These are phyloP conservation scores for Carex pumila DNA, from an alignment of 176 grass and related monocot genomes.

Conservation along the genomic window DNA sequence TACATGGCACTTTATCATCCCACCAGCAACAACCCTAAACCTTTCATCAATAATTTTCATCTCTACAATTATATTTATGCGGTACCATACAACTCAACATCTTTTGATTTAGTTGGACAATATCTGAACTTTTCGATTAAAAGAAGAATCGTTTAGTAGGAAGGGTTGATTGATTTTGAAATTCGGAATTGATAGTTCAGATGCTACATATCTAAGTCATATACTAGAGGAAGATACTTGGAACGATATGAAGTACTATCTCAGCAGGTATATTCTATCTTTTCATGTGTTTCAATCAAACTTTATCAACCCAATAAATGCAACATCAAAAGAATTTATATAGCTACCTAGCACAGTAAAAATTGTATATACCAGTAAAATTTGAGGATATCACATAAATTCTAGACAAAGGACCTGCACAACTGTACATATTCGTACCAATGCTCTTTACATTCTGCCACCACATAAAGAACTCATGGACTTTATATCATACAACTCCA, in stretches of 20 bases:
- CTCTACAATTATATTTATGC: background rate
- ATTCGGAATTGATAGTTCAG: background rate
- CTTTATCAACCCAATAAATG: slow-evolving; percentile 24
- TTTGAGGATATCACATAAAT: slow-evolving; percentile 42
- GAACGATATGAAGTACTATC: background rate
- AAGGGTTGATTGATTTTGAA: background rate
- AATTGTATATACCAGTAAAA: slow-evolving; percentile 35
- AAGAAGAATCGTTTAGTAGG: background rate
- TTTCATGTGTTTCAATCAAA: slow-evolving; percentile 18
- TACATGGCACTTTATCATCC: too few relatives aligned
- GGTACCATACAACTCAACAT: background rate
- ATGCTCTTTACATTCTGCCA: slow-evolving; percentile 60
- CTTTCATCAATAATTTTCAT: background rate
- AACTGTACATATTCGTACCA: slow-evolving; percentile 35
- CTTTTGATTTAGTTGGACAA: background rate
- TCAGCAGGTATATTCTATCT: slow-evolving; percentile 6
- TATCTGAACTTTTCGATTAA: background rate
- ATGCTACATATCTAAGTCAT: background rate
- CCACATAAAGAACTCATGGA: slow-evolving; percentile 63
- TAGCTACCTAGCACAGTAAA: slow-evolving; percentile 25
- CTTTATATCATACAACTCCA: slow-evolving; percentile 32
- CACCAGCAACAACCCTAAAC: background rate
- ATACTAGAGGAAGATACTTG: background rate
- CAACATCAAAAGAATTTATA: slow-evolving; percentile 17
- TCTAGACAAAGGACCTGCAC: slow-evolving; percentile 39